These are phyloP conservation scores for Stentor coeruleus DNA, from an alignment of 73 alveolate genomes.

Conservation along the genomic window DNA sequence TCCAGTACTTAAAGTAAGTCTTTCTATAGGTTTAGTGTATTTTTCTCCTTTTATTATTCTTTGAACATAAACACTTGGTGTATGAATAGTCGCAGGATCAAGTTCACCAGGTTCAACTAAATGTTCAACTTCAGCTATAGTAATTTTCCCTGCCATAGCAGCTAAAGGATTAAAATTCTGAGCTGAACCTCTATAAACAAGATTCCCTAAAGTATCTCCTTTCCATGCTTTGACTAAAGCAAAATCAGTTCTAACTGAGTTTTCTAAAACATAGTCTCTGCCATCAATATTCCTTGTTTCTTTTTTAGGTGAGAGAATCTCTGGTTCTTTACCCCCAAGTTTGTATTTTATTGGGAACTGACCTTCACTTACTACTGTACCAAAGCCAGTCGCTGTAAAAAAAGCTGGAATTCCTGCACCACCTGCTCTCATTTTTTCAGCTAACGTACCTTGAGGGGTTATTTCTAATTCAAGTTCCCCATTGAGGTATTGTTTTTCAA, in stretches of 20 bases:
- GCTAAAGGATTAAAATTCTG: conserved; percentile 71
- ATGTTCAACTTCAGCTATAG: conserved; percentile 82
- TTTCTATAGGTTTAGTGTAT: conserved; percentile 60
- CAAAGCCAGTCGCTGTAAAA: conserved; percentile 86
- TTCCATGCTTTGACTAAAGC: conserved; percentile 73
- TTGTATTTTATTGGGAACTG: conserved; percentile 51
- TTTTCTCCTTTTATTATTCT: conserved; percentile 62
- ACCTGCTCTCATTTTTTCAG: conserved; percentile 86
- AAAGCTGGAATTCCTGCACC: conserved; percentile 97
- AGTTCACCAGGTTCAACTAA: conserved; percentile 66
- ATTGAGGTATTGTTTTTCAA: conserved; percentile 52
- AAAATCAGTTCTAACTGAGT: conserved; percentile 60
- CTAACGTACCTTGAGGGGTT: conserved; percentile 83
- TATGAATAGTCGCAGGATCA: conserved; percentile 76
- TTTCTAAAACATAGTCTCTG: conserved; percentile 66
- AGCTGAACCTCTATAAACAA: conserved; percentile 64
- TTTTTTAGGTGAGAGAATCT: conserved; percentile 15
- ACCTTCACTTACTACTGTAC: conserved; percentile 65
- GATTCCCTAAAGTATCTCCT: conserved; percentile 78
- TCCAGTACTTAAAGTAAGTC: conserved; percentile 37
- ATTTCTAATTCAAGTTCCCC: conserved; percentile 85
- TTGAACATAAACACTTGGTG: conserved; percentile 85
- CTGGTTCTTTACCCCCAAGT: conserved; percentile 36
- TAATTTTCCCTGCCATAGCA: conserved; percentile 70
- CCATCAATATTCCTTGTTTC: conserved; percentile 31